phyloP scores from a whole-genome alignment of 83 land plant genomes.

The Thuja plicata region DNA sequence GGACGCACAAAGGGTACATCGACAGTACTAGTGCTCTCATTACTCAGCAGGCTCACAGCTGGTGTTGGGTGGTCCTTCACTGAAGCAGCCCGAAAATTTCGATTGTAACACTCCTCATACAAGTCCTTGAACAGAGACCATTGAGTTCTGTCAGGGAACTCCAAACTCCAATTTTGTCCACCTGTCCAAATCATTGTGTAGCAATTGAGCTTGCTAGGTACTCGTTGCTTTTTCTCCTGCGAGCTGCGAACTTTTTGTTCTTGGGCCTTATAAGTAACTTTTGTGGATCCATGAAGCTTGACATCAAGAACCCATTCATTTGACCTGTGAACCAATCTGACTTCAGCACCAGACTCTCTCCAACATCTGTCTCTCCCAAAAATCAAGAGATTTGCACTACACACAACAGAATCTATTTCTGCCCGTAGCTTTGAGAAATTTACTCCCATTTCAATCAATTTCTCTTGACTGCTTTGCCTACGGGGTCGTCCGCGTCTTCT shows the following conservation, averaged over 20 bases:
- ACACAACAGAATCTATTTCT: constrained; percentile 21
- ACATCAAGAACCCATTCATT: constrained; percentile 54
- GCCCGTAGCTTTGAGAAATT: neutral
- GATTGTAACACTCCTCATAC: constrained; percentile 36
- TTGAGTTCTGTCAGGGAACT: constrained; percentile 44
- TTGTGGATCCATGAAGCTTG: constrained; percentile 28
- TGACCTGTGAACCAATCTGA: constrained; percentile 25
- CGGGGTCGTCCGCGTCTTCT: neutral
- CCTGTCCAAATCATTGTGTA: constrained; percentile 48
- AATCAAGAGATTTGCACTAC: constrained; percentile 48
- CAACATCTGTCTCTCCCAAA: constrained; percentile 38
- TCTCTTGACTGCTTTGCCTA: neutral
- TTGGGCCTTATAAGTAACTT: constrained; percentile 29
- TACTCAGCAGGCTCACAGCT: constrained; percentile 15
- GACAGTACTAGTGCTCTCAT: neutral
- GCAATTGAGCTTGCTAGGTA: constrained; percentile 29
- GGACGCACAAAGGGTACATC: constrained; percentile 32
- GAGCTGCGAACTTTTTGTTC: constrained; percentile 26
- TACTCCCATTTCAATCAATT: neutral
- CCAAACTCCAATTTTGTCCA: constrained; percentile 54
- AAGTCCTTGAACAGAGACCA: constrained; percentile 66
- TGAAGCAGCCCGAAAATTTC: constrained; percentile 24
- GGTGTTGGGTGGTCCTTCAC: constrained; percentile 51
- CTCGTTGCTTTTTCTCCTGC: neutral
- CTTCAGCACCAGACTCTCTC: constrained; percentile 42